Percentiles rank a stretch among this genome's conserved stretches.
Conservation (phyloP, 106 monocot species). For the Narthecium ossifragum region DNA sequence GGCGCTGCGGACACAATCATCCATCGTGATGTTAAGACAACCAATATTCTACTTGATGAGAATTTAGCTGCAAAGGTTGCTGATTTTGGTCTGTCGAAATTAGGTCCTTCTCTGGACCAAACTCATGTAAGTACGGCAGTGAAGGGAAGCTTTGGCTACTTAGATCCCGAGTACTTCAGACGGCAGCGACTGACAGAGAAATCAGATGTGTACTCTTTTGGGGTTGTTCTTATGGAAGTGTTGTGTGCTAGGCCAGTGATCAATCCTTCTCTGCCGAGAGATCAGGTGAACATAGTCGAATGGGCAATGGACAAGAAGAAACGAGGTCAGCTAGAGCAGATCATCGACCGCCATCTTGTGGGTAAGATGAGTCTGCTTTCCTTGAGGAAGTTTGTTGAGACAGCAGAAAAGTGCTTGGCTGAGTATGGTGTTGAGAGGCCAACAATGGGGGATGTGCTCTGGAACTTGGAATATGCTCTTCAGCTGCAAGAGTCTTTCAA, state of each 20-base stretch:
- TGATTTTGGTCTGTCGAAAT: constrained; percentile 61
- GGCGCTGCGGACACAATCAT: constrained; percentile 54
- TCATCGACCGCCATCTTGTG: constrained; percentile 39
- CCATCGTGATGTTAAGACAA: constrained; percentile 66
- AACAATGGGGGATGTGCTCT: constrained; percentile 66
- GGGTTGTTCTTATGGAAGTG: constrained; percentile 59
- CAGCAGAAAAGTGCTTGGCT: constrained; percentile 55
- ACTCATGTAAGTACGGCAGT: constrained; percentile 66
- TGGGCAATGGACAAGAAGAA: constrained; percentile 57
- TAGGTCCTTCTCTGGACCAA: constrained; percentile 42
- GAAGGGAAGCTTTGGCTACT: constrained; percentile 62
- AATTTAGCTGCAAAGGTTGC: constrained; percentile 59
- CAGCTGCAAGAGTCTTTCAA: constrained; percentile 45
- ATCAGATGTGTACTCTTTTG: constrained; percentile 54
- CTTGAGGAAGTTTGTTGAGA: constrained; percentile 47
- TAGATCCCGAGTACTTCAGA: constrained; percentile 65
- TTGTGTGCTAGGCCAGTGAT: constrained; percentile 59
- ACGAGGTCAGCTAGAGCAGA: constrained; percentile 37
- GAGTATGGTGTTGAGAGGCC: constrained; percentile 55
- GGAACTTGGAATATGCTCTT: constrained; percentile 66
- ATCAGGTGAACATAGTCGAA: constrained; percentile 58
- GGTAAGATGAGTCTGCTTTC: constrained; percentile 36
- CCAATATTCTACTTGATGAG: constrained; percentile 64
- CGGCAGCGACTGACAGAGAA: constrained; percentile 43
- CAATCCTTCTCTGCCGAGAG: constrained; percentile 46